Conservation (phyloP, 2,329 filamentous ascomycete genomes). For the Ascochyta pisi region DNA sequence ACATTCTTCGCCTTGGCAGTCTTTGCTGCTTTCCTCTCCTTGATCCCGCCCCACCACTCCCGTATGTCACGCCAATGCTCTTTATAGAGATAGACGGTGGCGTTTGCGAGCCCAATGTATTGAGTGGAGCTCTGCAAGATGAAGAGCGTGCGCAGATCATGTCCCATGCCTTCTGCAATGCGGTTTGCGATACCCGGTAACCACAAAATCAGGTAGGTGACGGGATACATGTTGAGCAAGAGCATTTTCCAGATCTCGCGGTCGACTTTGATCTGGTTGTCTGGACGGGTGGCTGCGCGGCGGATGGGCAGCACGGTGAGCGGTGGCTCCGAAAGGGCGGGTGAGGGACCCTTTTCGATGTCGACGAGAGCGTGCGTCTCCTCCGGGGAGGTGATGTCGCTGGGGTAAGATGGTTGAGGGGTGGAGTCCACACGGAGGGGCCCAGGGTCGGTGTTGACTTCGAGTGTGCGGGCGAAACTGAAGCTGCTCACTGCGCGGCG, state of each 20-base stretch:
- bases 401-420: not conserved
- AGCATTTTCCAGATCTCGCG: constrained; percentile 38
- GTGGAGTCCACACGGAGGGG: not conserved
- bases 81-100: constrained; percentile 27
- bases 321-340: not conserved
- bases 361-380: not conserved
- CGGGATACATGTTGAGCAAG: constrained; percentile 44
- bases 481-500: constrained; percentile 11
- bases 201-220: constrained; percentile 45
- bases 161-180: constrained; percentile 26
- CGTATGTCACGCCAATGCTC: constrained; percentile 21
- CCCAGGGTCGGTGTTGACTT: not conserved
- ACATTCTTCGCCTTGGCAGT: not conserved
- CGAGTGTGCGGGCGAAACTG: constrained; percentile 4
- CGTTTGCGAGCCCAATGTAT: constrained; percentile 31
- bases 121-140: constrained; percentile 30
- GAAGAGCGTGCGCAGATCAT: constrained; percentile 7
- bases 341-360: not conserved
- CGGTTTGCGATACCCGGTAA: constrained; percentile 40
- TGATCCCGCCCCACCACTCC: constrained; percentile 6
- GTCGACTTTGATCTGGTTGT: constrained; percentile 12
- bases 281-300: not conserved
- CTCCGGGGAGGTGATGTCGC: not conserved
- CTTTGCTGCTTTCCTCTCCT: not conserved
- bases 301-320: not conserved